Conservation (phyloP, 306 rosid species). For the Macrotyloma uniflorum region DNA sequence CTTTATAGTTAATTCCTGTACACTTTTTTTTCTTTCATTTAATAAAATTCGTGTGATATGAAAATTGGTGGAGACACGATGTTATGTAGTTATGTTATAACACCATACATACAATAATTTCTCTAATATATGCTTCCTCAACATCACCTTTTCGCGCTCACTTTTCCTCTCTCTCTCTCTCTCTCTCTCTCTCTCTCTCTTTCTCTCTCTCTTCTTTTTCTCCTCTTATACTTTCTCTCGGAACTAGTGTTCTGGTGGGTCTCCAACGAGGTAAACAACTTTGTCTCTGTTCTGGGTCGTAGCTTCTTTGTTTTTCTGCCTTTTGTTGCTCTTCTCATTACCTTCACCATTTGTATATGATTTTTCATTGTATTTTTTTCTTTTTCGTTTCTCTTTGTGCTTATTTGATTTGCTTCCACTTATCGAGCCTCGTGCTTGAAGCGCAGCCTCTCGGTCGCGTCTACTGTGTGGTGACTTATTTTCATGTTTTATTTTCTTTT, state of each 20-base stretch:
- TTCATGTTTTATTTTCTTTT: neutral
- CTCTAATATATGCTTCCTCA: neutral
- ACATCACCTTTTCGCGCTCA: slow-evolving; percentile 20
- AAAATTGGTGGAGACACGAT: neutral
- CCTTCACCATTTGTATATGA: neutral
- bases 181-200: slow-evolving; percentile 5
- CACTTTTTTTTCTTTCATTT: no score
- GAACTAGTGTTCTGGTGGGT: slow-evolving; percentile 27
- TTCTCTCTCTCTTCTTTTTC: no score
- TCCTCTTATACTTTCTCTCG: slow-evolving; percentile 8
- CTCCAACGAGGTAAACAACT: slow-evolving; percentile 30
- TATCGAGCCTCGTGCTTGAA: neutral
- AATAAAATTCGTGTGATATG: no score
- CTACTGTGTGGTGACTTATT: neutral
- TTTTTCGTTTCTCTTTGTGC: neutral
- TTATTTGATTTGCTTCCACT: neutral
- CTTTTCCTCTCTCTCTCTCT: neutral
- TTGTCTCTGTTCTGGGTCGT: slow-evolving; percentile 22
- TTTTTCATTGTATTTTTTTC: neutral
- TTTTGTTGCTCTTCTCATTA: neutral
- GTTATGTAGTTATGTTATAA: no score
- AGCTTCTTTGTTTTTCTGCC: neutral
- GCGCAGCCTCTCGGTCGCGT: neutral
- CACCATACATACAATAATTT: neutral
- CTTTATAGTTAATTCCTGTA: no score